A percentile compares a stretch with the other conserved stretches of the same genome.
These are phyloP conservation scores for Quercus berberidifolia DNA, from an alignment of 306 rosid genomes.

Conservation along the genomic window DNA sequence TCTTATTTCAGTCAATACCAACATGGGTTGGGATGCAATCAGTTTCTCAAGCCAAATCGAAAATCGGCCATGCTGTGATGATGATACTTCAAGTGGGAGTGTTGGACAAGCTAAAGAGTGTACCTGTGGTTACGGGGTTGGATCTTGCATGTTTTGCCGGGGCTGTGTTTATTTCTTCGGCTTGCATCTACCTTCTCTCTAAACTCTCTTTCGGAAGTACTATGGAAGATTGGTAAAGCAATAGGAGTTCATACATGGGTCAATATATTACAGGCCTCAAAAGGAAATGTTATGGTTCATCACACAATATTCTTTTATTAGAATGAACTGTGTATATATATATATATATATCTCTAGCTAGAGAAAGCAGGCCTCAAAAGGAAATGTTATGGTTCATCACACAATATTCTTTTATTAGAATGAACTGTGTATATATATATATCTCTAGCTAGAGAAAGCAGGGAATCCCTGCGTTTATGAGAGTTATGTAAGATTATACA, in stretches of 20 bases:
- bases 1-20: constrained; percentile 33
- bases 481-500: neutral
- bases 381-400: neutral
- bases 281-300: neutral
- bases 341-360: too few species aligned
- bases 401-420: neutral
- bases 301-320: neutral
- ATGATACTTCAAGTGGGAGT: constrained; percentile 60
- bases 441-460: too few species aligned
- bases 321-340: too few species aligned
- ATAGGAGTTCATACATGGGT: too few species aligned
- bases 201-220: constrained; percentile 18
- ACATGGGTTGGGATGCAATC: constrained; percentile 43
- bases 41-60: constrained; percentile 43
- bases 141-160: constrained; percentile 58
- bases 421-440: too few species aligned
- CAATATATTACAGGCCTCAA: neutral
- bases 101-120: constrained; percentile 44
- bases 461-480: neutral
- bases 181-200: constrained; percentile 43
- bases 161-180: constrained; percentile 45
- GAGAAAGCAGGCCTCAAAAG: neutral
- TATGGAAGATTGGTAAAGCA: neutral
- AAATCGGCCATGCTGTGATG: constrained; percentile 51
- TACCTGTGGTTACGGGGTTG: constrained; percentile 32